These are phyloP conservation scores for Didymella sp. DNA, from an alignment of 2,329 filamentous ascomycete species.

Conservation along the genomic window DNA sequence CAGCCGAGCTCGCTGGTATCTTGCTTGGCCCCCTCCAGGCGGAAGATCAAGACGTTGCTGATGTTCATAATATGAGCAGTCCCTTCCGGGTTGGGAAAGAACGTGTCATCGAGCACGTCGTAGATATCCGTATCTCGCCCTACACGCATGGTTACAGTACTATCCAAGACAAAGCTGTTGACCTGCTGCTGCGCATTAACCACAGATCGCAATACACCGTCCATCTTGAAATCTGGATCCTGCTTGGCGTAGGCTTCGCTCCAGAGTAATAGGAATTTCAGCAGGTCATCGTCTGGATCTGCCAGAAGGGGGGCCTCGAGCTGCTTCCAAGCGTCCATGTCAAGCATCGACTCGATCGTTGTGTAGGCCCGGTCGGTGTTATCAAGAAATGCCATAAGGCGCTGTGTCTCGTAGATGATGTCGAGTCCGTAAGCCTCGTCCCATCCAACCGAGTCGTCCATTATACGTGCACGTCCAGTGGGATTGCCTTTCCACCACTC, in stretches of 20 bases:
- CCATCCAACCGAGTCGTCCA: constrained; percentile 51
- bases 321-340: constrained; percentile 50
- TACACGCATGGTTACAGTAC: constrained; percentile 30
- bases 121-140: constrained; percentile 55
- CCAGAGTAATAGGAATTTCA: constrained; percentile 60
- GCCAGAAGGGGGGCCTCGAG: constrained; percentile 17
- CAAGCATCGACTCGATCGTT: constrained; percentile 59
- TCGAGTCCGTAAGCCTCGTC: constrained; percentile 45
- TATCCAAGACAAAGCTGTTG: constrained; percentile 42
- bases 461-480: constrained; percentile 58
- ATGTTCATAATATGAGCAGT: constrained; percentile 42
- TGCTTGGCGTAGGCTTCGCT: constrained; percentile 54
- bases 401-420: constrained; percentile 64
- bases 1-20: constrained; percentile 52
- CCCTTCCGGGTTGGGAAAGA: constrained; percentile 47
- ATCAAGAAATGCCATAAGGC: constrained; percentile 68
- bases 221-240: constrained; percentile 51
- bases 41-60: constrained; percentile 64
- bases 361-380: constrained; percentile 65
- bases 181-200: constrained; percentile 42
- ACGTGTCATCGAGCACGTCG: constrained; percentile 59
- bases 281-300: constrained; percentile 48
- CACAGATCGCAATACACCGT: constrained; percentile 54
- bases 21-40: constrained; percentile 42
- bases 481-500: constrained; percentile 69